Conservation (phyloP, 2,329 filamentous ascomycete genomes). For the Ophiostoma sp. region DNA sequence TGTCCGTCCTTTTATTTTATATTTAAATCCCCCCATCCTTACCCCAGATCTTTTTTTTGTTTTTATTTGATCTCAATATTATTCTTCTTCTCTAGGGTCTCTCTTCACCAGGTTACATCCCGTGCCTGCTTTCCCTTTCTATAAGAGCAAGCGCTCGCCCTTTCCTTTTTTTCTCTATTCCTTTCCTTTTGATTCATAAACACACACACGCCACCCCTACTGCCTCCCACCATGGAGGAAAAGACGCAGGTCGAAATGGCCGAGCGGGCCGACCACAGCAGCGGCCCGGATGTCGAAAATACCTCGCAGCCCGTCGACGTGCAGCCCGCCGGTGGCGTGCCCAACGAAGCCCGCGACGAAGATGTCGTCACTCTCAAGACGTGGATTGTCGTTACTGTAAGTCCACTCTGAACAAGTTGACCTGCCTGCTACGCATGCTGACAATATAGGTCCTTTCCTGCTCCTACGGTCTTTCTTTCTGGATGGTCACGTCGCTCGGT, state of each 20-base stretch:
- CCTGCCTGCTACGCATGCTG: neutral
- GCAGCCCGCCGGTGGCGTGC: neutral
- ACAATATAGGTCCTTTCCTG: conserved; percentile 18
- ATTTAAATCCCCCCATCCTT: conserved; percentile 1
- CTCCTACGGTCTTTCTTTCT: conserved; percentile 23
- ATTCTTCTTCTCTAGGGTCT: neutral
- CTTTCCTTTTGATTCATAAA: neutral
- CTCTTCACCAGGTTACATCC: neutral
- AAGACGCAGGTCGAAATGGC: conserved; percentile 18
- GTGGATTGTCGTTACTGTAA: conserved; percentile 21
- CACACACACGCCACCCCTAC: neutral
- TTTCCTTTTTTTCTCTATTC: neutral
- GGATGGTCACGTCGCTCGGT: conserved; percentile 21
- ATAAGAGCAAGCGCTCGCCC: neutral
- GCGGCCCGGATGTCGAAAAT: conserved; percentile 13
- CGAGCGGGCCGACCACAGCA: conserved; percentile 20
- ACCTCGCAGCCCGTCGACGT: neutral
- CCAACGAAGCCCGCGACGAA: conserved; percentile 22
- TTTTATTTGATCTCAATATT: neutral
- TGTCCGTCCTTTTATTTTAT: neutral
- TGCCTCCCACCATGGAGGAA: conserved; percentile 17
- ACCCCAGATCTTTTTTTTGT: neutral
- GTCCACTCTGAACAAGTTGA: neutral
- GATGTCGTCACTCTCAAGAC: conserved; percentile 23
- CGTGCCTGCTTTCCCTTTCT: neutral